A percentile compares a stretch with the other conserved stretches of the same genome.
Conservation (phyloP, 2,329 filamentous ascomycete species). For the Orbilia blumenaviensis region DNA sequence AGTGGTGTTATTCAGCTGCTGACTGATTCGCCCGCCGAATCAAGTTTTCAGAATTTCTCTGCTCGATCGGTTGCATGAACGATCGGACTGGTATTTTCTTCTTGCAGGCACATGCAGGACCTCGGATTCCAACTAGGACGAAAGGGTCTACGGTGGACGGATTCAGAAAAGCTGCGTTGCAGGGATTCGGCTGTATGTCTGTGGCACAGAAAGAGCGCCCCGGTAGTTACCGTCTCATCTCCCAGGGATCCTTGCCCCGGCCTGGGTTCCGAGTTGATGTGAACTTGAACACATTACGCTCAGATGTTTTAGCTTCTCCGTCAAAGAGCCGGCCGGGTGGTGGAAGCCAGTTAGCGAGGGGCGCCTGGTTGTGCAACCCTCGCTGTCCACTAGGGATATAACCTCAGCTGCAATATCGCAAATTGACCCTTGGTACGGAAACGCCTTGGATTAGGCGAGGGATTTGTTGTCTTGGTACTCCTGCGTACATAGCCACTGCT, state of each 20-base stretch:
- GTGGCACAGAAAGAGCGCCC: conserved; percentile 1
- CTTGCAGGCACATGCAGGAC: not conserved
- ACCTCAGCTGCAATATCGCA: not conserved
- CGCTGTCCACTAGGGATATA: not conserved
- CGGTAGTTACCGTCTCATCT: conserved; percentile 1
- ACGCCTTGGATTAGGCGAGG: conserved; percentile 16
- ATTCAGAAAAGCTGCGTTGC: not conserved
- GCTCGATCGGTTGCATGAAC: not conserved
- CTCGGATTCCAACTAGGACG: not conserved
- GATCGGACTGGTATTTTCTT: not conserved
- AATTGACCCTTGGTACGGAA: not conserved
- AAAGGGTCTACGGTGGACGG: not conserved
- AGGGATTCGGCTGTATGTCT: not conserved
- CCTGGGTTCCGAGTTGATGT: conserved; percentile 5
- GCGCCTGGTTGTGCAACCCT: not conserved
- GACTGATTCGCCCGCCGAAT: not conserved
- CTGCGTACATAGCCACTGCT: not conserved
- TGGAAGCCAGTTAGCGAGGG: conserved; percentile 3
- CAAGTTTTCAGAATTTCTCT: not conserved
- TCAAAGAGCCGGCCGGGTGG: not conserved
- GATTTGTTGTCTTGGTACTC: conserved; percentile 9
- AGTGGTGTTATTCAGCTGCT: not conserved
- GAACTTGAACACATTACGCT: too few species aligned
- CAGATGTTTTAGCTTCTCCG: not conserved
- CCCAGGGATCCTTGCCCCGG: not conserved